Evolutionary conservation across 2,329 filamentous ascomycete species (phyloP).

Genomic region (Cladosporium cucumerinum): DNA sequence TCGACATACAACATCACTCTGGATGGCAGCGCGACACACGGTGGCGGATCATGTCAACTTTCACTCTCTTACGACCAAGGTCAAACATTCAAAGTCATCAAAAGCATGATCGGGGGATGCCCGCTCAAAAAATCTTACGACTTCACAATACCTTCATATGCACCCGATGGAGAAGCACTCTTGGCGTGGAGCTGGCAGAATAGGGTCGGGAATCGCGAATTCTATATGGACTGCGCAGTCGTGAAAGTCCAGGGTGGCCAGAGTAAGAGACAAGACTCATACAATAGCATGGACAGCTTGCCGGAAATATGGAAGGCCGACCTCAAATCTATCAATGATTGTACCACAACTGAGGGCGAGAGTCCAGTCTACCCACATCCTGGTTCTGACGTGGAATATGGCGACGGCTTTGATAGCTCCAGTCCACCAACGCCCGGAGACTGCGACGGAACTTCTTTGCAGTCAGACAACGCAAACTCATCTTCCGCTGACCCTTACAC

Average conservation of each 20-base stretch:
- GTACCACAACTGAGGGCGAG: conserved; percentile 37
- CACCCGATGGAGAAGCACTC: conserved; percentile 59
- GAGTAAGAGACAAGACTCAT: conserved; percentile 19
- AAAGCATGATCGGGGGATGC: conserved; percentile 60
- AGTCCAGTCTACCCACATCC: conserved; percentile 43
- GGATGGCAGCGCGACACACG: conserved; percentile 51
- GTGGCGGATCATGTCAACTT: conserved; percentile 73
- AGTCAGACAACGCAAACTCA: not conserved
- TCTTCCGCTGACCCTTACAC: conserved; percentile 12
- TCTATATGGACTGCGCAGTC: conserved; percentile 82
- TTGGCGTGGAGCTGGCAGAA: conserved; percentile 64
- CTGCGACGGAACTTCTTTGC: conserved; percentile 28
- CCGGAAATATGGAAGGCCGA: conserved; percentile 46
- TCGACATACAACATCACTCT: conserved; percentile 62
- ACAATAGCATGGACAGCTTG: conserved; percentile 31
- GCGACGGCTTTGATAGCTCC: conserved; percentile 31
- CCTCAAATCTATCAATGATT: conserved; percentile 40
- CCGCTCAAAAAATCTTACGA: conserved; percentile 53
- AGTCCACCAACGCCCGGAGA: conserved; percentile 27
- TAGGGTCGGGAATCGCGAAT: conserved; percentile 66
- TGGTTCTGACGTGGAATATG: conserved; percentile 41
- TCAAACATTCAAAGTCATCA: conserved; percentile 65
- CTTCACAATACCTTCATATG: conserved; percentile 65
- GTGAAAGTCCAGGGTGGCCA: conserved; percentile 54
- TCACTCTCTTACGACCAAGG: conserved; percentile 71